Conservation (phyloP, 129 eudicot genomes). For the Calendula officinalis region DNA sequence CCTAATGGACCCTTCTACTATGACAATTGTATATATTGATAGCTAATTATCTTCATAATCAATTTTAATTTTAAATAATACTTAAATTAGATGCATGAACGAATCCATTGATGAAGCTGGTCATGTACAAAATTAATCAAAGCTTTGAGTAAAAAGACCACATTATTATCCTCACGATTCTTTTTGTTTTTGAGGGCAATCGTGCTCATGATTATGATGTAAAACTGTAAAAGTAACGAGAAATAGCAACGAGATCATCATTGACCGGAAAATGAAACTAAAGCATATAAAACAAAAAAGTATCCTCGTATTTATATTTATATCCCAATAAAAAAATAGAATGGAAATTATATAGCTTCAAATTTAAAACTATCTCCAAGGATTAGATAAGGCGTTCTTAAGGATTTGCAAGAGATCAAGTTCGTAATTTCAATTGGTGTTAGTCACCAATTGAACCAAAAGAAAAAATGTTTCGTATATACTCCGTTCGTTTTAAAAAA, state of each 20-base stretch:
- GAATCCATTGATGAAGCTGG: slow-evolving; percentile 27
- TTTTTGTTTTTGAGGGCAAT: slow-evolving; percentile 33
- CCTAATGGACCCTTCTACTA: too few relatives aligned
- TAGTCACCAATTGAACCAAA: too few relatives aligned
- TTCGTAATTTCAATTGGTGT: too few relatives aligned
- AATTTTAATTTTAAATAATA: neutral
- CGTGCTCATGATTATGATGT: slow-evolving; percentile 39
- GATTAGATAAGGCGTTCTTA: too few relatives aligned
- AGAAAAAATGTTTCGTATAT: too few relatives aligned
- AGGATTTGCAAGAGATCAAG: too few relatives aligned
- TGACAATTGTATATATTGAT: too few relatives aligned
- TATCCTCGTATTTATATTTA: slow-evolving; percentile 17
- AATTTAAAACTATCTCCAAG: too few relatives aligned
- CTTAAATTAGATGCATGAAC: slow-evolving; percentile 17
- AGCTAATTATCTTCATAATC: too few relatives aligned
- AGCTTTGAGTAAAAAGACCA: slow-evolving; percentile 31
- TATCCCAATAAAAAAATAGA: neutral
- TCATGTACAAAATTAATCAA: slow-evolving; percentile 29
- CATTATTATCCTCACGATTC: slow-evolving; percentile 30
- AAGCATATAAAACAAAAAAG: slow-evolving; percentile 19
- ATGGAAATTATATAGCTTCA: too few relatives aligned
- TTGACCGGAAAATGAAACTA: slow-evolving; percentile 27
- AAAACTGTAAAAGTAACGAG: slow-evolving; percentile 33
- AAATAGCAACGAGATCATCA: slow-evolving; percentile 30
- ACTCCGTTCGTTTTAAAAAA: too few relatives aligned